A percentile compares a stretch with the other conserved stretches of the same genome.
These are phyloP conservation scores for Cichorium intybus DNA, from an alignment of 140 eudicot genomes.

Conservation along the genomic window DNA sequence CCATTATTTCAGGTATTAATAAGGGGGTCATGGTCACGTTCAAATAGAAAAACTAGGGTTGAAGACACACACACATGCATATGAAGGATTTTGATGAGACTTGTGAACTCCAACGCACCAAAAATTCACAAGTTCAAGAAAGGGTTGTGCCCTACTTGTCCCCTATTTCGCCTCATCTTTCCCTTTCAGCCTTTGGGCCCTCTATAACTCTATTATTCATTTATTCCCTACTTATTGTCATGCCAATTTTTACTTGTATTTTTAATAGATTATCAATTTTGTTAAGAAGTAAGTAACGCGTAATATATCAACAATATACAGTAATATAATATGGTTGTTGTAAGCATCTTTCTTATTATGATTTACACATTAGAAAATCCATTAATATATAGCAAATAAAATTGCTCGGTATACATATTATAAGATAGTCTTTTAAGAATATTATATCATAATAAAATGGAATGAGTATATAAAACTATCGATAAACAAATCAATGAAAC, in stretches of 20 bases:
- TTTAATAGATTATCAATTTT: background rate
- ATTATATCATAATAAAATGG: too few relatives aligned
- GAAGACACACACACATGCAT: constrained; percentile 23
- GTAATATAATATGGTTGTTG: background rate
- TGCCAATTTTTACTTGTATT: constrained; percentile 4
- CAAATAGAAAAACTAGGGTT: background rate
- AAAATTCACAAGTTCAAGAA: constrained; percentile 38
- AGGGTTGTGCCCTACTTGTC: constrained; percentile 33
- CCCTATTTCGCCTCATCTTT: constrained; percentile 29
- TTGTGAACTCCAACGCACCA: constrained; percentile 30
- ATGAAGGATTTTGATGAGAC: constrained; percentile 27
- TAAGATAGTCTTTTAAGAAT: too few relatives aligned
- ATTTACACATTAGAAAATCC: too few relatives aligned
- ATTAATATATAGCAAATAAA: too few relatives aligned
- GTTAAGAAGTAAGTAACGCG: background rate
- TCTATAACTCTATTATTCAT: background rate
- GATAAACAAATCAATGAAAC: too few relatives aligned
- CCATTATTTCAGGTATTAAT: background rate
- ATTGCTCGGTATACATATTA: too few relatives aligned
- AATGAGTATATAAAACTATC: too few relatives aligned
- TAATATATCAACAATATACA: background rate
- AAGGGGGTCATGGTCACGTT: background rate
- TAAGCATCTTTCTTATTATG: background rate
- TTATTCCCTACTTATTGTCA: constrained; percentile 4
- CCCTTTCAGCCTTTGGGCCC: constrained; percentile 26